Percentiles rank a stretch among this genome's conserved stretches.
These are phyloP conservation scores for Piedraia hortae DNA, from an alignment of 2,329 filamentous ascomycete species.

Conservation along the genomic window DNA sequence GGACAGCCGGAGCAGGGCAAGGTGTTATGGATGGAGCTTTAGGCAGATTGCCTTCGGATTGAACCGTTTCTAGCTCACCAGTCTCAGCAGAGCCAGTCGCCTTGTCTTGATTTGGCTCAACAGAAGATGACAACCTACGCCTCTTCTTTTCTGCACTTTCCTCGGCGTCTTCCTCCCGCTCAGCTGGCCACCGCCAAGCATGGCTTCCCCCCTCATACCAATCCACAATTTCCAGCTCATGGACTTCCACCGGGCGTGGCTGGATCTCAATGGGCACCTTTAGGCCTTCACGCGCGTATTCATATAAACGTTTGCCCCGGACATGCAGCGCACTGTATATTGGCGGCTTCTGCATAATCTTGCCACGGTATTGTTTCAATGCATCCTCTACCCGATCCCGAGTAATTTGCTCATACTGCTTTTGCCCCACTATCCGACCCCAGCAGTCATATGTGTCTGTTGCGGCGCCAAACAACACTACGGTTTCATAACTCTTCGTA, in stretches of 20 bases:
- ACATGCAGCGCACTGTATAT: constrained; percentile 84
- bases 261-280: constrained; percentile 65
- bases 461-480: constrained; percentile 68
- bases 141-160: constrained; percentile 30
- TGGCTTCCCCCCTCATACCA: constrained; percentile 64
- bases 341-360: constrained; percentile 69
- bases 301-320: constrained; percentile 80
- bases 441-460: constrained; percentile 79
- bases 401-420: constrained; percentile 57
- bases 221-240: constrained; percentile 53
- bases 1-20: constrained; percentile 38
- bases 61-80: not conserved
- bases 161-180: constrained; percentile 44
- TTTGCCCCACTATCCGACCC: constrained; percentile 54
- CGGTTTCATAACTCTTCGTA: constrained; percentile 78
- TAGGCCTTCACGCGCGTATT: constrained; percentile 78
- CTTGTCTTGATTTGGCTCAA: not conserved
- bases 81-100: not conserved
- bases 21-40: constrained; percentile 1
- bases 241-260: constrained; percentile 49
- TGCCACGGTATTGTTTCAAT: constrained; percentile 47
- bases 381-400: constrained; percentile 50
- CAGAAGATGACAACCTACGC: not conserved
- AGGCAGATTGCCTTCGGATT: not conserved
- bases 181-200: constrained; percentile 50